Evolutionary conservation across 192 early-diverging fungal species (phyloP), one percentile per base, ranked within the genome.

Genomic region (Globomyces pollinis-pini): DNA sequence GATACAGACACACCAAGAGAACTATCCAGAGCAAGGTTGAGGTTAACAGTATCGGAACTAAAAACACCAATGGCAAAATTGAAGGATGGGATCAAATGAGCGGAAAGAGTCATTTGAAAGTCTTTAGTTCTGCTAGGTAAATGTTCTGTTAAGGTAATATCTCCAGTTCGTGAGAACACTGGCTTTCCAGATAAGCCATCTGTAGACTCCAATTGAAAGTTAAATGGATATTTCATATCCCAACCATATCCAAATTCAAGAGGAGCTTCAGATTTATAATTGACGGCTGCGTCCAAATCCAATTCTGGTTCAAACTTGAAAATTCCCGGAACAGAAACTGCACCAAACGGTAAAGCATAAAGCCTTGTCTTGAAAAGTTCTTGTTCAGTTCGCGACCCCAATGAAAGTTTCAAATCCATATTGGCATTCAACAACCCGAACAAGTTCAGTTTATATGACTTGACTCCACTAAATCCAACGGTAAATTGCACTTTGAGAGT

Each of bases 41-140:
- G 18, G 13, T 50, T 9, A 18, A 59, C 21, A 8, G 41, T 33
- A 23, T 20, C 9, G 13, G 30, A 23, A 2, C n/a, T 24, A 29
- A 59, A 29, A 15, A 59, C 33, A 7, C 21, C 31, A 18, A 59
- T 26, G 12, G 16, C 23, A 2, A 59, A 32, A 11, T 28, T 26
- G 28, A 59, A 15, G 20, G 33, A 23, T 2, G 58, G 58, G 29
- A 59, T 59, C 38, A 59, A 33, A 42, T 59, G 58, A 18, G 38
- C 58, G 11, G 58, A 42, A 21, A 59, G 20, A 31, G 42, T 15
- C 4, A 38, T 24, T 26, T 43, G 41, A 47, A 59, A 26, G 12
- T 59, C 58, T 34, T 59, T 50, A 13, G 58, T 28, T 18, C 9
- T 15, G n/a, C 11, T 33, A 18, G 26, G 16, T 47, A 41, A 15